Base-by-base conservation (phyloP, 176 grass and related monocot species). In the Zea luxurians region DNA sequence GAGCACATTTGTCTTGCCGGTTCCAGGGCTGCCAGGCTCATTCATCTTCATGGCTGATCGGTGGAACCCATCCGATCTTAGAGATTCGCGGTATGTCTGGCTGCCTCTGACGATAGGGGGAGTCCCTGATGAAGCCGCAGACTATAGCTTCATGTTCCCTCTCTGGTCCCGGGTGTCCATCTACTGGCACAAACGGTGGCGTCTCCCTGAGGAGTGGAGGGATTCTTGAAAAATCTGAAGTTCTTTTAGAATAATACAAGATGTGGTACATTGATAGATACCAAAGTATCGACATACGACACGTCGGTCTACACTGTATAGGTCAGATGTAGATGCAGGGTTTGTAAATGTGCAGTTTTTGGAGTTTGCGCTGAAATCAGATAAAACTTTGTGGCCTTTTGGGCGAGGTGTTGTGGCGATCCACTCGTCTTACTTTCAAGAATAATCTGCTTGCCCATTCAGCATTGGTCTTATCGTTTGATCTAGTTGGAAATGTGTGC, bases 11-110 rank as follows among this genome's bases (percentile, higher is more conserved):
- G 92, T 99, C n/a, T 7, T 93, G 42, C 92, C 96, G 3, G 20
- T 99, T 64, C 83, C 74, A 66, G 96, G 90, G 5, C 68, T 99
- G 13, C 80, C 86, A 1, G 92, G 92, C 13, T 84, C 89, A 45
- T 99, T 99, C 80, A 89, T 99, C 55, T 99, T 99, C 79, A 99
- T 99, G 92, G 96, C 96, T 0, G 96, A 99, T 66, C 88, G 96
- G 55, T 99, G 96, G 96, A 99, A 91, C 68, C 96, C 96, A 12
- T 84, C 96, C 0, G 84, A 96, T 9, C 87, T 99, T 66, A 86
- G 53, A 41, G 88, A 99, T 79, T 99, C 96, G 0, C 89, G 96
- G 17, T 96, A 96, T 0, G 79, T 99, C 17, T 99, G 96, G 96
- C 66, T 99, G 58, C 96, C 96, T 76, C 66, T 99, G 73, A 85